phyloP scores from a whole-genome alignment of 176 grass and related monocot species.

The Phoenix roebelenii region DNA sequence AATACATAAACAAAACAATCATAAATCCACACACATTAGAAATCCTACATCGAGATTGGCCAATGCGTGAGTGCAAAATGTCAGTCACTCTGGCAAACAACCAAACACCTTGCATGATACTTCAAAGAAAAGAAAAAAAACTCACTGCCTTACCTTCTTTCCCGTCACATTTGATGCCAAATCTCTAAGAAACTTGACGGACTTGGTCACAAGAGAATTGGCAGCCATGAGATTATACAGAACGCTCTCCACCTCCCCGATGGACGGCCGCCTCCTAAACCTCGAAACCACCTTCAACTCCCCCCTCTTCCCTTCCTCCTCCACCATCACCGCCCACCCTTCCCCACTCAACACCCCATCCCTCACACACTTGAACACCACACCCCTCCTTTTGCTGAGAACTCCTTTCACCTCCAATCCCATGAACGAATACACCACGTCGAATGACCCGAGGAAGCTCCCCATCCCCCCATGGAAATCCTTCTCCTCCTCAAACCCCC shows the following conservation, averaged over 20 bases:
- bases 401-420: constrained; percentile 75
- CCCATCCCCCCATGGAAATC: constrained; percentile 22
- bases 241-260: constrained; percentile 75
- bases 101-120: too few species aligned
- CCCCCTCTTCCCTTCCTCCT: constrained; percentile 25
- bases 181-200: constrained; percentile 59
- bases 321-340: constrained; percentile 81
- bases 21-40: too few species aligned
- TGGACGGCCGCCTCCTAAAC: constrained; percentile 66
- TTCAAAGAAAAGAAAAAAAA: background rate
- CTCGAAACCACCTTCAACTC: constrained; percentile 58
- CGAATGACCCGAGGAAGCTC: constrained; percentile 54
- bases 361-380: constrained; percentile 50
- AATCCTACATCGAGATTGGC: too few species aligned
- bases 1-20: too few species aligned
- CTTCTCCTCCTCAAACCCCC: constrained; percentile 72
- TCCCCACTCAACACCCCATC: constrained; percentile 53
- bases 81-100: too few species aligned
- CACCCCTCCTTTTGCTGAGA: constrained; percentile 61
- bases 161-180: constrained; percentile 66
- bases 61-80: too few species aligned
- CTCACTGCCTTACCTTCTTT: constrained; percentile 28
- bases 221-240: constrained; percentile 92
- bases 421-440: constrained; percentile 89
- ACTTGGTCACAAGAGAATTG: constrained; percentile 95